A percentile compares a stretch with the other conserved stretches of the same genome.
Evolutionary conservation across 306 rosid genomes (phyloP).

Genomic region (Malus sylvestris): DNA sequence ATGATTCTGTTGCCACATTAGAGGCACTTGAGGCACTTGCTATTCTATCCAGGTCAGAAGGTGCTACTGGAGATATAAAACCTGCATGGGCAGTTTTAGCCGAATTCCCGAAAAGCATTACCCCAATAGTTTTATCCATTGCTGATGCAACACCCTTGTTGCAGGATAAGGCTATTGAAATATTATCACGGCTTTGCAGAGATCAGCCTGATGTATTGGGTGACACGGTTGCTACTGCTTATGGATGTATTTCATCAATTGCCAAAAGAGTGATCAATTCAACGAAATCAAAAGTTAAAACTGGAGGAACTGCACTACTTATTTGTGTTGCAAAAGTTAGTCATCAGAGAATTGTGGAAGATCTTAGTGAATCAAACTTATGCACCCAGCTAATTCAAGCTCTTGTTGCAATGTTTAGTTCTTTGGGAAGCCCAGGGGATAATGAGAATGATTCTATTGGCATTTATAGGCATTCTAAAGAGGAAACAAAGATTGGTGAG

Average conservation of each 20-base stretch:
- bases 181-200: slow-evolving; percentile 71
- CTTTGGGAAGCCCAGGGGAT: slow-evolving; percentile 32
- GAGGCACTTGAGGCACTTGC: slow-evolving; percentile 94
- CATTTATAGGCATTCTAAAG: slow-evolving; percentile 56
- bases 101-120: slow-evolving; percentile 69
- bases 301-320: slow-evolving; percentile 89
- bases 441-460: slow-evolving; percentile 51
- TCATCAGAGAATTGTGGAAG: slow-evolving; percentile 70
- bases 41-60: slow-evolving; percentile 69
- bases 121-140: slow-evolving; percentile 74
- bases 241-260: slow-evolving; percentile 68
- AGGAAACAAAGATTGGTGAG: slow-evolving; percentile 32
- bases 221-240: slow-evolving; percentile 52
- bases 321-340: slow-evolving; percentile 76
- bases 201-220: slow-evolving; percentile 76
- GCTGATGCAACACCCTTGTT: slow-evolving; percentile 56
- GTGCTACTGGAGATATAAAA: slow-evolving; percentile 43
- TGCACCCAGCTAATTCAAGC: slow-evolving; percentile 63
- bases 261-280: slow-evolving; percentile 78
- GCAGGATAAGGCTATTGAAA: slow-evolving; percentile 91
- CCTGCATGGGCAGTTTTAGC: slow-evolving; percentile 93
- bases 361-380: slow-evolving; percentile 52
- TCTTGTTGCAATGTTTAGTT: slow-evolving; percentile 65
- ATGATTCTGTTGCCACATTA: slow-evolving; percentile 58
- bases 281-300: slow-evolving; percentile 55